A percentile compares a stretch with the other conserved stretches of the same genome.
Evolutionary conservation across 768 basidiomycete genomes (phyloP).

Genomic region (Suillus brevipes): DNA sequence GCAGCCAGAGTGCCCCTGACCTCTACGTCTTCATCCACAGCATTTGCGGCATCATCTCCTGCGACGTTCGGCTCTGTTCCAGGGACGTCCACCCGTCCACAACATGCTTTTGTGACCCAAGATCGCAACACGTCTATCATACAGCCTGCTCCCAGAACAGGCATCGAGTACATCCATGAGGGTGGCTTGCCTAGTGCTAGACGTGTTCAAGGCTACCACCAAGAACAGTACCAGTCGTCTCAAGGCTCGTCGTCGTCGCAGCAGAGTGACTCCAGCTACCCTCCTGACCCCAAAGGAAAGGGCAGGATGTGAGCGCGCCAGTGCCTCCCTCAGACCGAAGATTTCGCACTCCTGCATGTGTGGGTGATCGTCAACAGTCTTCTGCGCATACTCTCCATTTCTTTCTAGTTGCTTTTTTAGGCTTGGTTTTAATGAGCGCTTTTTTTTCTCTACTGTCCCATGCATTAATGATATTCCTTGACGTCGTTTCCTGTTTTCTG

Average conservation of each 20-base stretch:
- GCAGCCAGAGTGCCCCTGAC: slow-evolving; percentile 2
- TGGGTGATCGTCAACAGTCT: not conserved
- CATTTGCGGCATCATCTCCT: slow-evolving; percentile 14
- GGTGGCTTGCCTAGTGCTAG: slow-evolving; percentile 13
- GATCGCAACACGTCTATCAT: slow-evolving; percentile 8
- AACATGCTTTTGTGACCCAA: slow-evolving; percentile 9
- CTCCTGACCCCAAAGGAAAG: slow-evolving; percentile 13
- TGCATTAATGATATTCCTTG: not conserved
- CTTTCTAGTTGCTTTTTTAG: not conserved
- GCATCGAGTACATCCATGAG: slow-evolving; percentile 17
- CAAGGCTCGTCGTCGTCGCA: slow-evolving; percentile 23
- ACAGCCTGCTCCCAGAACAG: slow-evolving; percentile 13
- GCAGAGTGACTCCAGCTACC: slow-evolving; percentile 16
- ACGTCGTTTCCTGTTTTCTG: not conserved
- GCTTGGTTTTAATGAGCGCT: not conserved
- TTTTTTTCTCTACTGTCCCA: not conserved
- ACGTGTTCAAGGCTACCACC: slow-evolving; percentile 10
- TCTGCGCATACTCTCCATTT: not conserved
- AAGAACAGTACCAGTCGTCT: slow-evolving; percentile 8
- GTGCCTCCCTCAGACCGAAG: not conserved
- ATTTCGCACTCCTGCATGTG: not conserved
- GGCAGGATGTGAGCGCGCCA: slow-evolving; percentile 6
- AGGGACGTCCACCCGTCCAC: not conserved
- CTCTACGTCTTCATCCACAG: slow-evolving; percentile 5
- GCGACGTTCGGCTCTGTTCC: slow-evolving; percentile 2